Percentiles rank a stretch among this genome's conserved stretches.
phyloP scores from a whole-genome alignment of 345 rosid genomes.

The Bruguiera gymnorhiza region DNA sequence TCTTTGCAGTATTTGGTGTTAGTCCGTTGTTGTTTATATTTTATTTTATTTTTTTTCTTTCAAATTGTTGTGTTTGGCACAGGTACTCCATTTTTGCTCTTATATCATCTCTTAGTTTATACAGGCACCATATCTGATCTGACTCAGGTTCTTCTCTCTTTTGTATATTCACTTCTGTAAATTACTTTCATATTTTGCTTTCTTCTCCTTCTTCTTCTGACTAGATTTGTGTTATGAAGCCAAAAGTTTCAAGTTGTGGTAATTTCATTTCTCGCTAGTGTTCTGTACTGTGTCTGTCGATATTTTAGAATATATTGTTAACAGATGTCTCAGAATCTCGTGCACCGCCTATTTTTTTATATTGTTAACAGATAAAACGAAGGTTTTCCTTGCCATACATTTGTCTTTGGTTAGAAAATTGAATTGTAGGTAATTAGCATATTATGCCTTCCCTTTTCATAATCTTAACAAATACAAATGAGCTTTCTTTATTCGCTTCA shows the following conservation, averaged over 20 bases:
- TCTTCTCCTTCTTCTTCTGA: neutral
- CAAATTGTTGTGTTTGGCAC: neutral
- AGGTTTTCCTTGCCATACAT: too few species aligned
- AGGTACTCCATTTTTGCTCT: conserved; percentile 37
- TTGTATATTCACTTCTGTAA: neutral
- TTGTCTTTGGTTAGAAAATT: too few species aligned
- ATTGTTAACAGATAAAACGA: too few species aligned
- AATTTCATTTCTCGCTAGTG: conserved; percentile 3
- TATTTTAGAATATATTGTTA: too few species aligned
- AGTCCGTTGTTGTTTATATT: too few species aligned
- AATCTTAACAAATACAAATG: neutral
- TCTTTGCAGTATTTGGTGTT: too few species aligned
- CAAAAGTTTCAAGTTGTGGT: conserved; percentile 9
- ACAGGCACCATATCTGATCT: conserved; percentile 30
- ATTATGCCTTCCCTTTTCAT: conserved; percentile 1
- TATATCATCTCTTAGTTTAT: conserved; percentile 36
- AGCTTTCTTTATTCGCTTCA: neutral
- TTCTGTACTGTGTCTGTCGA: too few species aligned
- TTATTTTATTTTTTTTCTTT: too few species aligned
- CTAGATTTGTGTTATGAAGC: conserved; percentile 13
- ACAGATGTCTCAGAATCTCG: too few species aligned
- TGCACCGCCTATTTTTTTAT: too few species aligned
- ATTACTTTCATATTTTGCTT: neutral
- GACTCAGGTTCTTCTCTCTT: conserved; percentile 33
- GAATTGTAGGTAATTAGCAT: too few species aligned